Evolutionary conservation across 2,329 filamentous ascomycete genomes (phyloP).

Genomic region (Fusarium palustre): DNA sequence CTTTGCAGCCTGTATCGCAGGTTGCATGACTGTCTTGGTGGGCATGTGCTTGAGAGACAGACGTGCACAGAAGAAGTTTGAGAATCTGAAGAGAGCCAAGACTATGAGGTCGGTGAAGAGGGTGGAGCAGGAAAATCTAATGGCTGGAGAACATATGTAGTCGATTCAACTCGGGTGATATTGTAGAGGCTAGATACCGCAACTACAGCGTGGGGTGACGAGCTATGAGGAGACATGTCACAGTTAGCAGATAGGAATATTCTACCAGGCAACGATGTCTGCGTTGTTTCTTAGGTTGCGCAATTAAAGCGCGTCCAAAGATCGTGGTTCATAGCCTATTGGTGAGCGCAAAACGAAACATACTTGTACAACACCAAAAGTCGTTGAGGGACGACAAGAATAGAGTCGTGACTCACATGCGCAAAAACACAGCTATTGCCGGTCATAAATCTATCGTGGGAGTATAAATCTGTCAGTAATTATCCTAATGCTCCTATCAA

Average conservation of each 20-base stretch:
- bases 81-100: slow-evolving; percentile 7
- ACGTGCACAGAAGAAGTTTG: slow-evolving; percentile 4
- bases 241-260: not conserved
- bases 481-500: not conserved
- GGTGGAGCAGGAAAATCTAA: slow-evolving; percentile 3
- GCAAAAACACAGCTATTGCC: not conserved
- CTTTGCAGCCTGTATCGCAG: slow-evolving; percentile 6
- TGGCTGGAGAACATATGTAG: not conserved
- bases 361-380: no score
- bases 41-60: slow-evolving; percentile 15
- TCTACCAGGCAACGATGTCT: no score
- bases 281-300: no score
- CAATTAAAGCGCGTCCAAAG: no score
- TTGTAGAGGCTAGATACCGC: not conserved
- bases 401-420: not conserved
- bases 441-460: not conserved
- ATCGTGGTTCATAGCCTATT: fast-evolving
- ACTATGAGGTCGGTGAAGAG: slow-evolving; percentile 10
- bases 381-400: not conserved
- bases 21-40: slow-evolving; percentile 8
- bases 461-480: not conserved
- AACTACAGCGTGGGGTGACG: not conserved
- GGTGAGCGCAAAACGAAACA: no score
- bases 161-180: not conserved
- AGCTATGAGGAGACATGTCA: not conserved